A percentile compares a stretch with the other conserved stretches of the same genome.
These are phyloP conservation scores for Podospora bellae-mahoneyi DNA, from an alignment of 495 filamentous ascomycete genomes.

Conservation along the genomic window DNA sequence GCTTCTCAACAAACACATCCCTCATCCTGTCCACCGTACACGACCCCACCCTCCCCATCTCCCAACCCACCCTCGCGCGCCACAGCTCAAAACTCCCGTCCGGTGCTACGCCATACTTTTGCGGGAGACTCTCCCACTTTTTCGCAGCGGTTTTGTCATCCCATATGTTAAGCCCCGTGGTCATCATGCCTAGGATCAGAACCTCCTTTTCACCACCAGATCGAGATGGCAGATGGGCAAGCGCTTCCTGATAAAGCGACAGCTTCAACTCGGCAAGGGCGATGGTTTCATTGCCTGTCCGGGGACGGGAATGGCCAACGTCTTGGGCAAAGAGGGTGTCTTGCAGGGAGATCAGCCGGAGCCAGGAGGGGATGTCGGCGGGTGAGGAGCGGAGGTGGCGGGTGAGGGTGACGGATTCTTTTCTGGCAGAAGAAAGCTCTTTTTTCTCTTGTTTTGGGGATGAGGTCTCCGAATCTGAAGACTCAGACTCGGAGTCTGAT, in stretches of 20 bases:
- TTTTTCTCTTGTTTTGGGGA: conserved; percentile 18
- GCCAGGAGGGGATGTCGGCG: conserved; percentile 66
- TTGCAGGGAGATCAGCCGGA: conserved; percentile 73
- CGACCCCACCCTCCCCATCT: conserved; percentile 61
- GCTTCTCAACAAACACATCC: conserved; percentile 52
- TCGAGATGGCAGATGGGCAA: conserved; percentile 51
- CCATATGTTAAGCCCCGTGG: conserved; percentile 71
- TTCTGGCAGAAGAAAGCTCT: conserved; percentile 39
- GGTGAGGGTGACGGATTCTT: conserved; percentile 56
- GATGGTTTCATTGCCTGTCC: conserved; percentile 48
- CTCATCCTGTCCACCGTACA: conserved; percentile 69
- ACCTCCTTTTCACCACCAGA: conserved; percentile 43
- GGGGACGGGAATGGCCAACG: conserved; percentile 43
- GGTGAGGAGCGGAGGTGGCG: conserved; percentile 60
- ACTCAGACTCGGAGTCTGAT: conserved; percentile 32
- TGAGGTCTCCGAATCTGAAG: background rate
- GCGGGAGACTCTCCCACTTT: conserved; percentile 56
- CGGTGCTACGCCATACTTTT: background rate
- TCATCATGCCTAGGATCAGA: conserved; percentile 64
- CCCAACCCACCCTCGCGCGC: conserved; percentile 70
- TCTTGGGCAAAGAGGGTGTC: conserved; percentile 53
- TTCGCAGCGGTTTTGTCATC: conserved; percentile 56
- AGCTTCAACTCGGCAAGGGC: conserved; percentile 75
- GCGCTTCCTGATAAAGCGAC: conserved; percentile 75
- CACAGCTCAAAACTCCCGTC: conserved; percentile 58